A percentile compares a stretch with the other conserved stretches of the same genome.
Conservation (phyloP, 2,329 filamentous ascomycete genomes). For the Didymella glomerata region DNA sequence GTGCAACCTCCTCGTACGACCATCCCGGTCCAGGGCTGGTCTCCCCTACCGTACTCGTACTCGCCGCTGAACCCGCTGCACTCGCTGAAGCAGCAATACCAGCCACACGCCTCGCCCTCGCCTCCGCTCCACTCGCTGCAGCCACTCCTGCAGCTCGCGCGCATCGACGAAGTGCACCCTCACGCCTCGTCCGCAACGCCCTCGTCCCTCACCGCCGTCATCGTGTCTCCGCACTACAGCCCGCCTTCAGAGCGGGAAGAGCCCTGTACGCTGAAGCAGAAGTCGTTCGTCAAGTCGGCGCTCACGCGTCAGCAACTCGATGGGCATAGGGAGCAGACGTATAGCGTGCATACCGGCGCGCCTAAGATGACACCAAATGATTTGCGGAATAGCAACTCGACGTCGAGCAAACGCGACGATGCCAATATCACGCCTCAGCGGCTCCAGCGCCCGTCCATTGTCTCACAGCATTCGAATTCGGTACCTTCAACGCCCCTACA, state of each 20-base stretch:
- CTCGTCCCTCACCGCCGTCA: slow-evolving; percentile 45
- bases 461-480: slow-evolving; percentile 79
- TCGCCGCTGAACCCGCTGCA: slow-evolving; percentile 26
- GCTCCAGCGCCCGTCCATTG: slow-evolving; percentile 58
- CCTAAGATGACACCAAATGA: slow-evolving; percentile 51
- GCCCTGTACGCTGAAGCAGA: slow-evolving; percentile 42
- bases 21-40: slow-evolving; percentile 11
- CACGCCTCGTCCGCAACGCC: slow-evolving; percentile 28
- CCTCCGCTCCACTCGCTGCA: slow-evolving; percentile 37
- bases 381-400: slow-evolving; percentile 28
- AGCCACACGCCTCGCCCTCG: slow-evolving; percentile 23
- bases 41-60: slow-evolving; percentile 17
- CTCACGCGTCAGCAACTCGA: slow-evolving; percentile 46
- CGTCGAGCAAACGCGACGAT: slow-evolving; percentile 44
- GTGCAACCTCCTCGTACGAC: slow-evolving; percentile 8
- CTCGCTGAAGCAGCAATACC: slow-evolving; percentile 25
- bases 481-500: slow-evolving; percentile 94
- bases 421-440: slow-evolving; percentile 26
- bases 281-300: slow-evolving; percentile 38
- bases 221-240: slow-evolving; percentile 51
- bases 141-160: slow-evolving; percentile 42
- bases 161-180: slow-evolving; percentile 40
- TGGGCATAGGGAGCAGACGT: slow-evolving; percentile 47
- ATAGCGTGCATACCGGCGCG: slow-evolving; percentile 48
- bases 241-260: slow-evolving; percentile 47